Percentiles rank a stretch among this genome's conserved stretches.
phyloP scores from a whole-genome alignment of 225 moss, liverwort and hornwort genomes.

The Thuidium tamariscinum region DNA sequence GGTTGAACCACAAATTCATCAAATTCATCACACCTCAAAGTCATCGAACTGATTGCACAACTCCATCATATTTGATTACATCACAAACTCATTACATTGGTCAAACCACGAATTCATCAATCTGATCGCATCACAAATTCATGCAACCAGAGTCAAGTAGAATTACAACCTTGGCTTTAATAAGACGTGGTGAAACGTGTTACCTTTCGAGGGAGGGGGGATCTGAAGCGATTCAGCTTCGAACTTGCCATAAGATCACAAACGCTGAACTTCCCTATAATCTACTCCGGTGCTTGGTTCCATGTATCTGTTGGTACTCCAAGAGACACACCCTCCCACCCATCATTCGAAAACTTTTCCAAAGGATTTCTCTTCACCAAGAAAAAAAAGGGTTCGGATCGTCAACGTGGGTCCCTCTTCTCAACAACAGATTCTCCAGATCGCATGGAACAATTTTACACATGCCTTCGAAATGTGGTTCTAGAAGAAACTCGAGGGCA shows the following conservation, averaged over 20 bases:
- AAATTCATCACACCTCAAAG: not conserved
- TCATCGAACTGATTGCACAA: not conserved
- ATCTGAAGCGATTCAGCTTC: constrained; percentile 17
- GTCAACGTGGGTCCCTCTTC: not conserved
- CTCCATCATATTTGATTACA: not conserved
- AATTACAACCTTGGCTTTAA: not conserved
- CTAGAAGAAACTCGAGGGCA: not conserved
- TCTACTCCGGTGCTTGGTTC: not conserved
- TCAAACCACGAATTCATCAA: not conserved
- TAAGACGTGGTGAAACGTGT: constrained; percentile 5
- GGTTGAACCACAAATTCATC: not conserved
- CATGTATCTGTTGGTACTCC: constrained; percentile 11
- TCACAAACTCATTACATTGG: not conserved
- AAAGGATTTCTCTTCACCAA: not conserved
- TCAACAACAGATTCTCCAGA: not conserved
- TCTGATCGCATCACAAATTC: not conserved
- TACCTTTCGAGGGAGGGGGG: not conserved
- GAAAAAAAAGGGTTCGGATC: not conserved
- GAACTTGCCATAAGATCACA: constrained; percentile 17
- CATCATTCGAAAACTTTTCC: not conserved
- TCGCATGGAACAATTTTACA: not conserved
- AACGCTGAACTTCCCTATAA: not conserved
- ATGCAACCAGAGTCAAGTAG: not conserved
- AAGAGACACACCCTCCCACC: constrained; percentile 43
- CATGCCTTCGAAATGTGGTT: not conserved